Evolutionary conservation across 2,329 filamentous ascomycete genomes (phyloP).

Genomic region (Penicillium sp.): DNA sequence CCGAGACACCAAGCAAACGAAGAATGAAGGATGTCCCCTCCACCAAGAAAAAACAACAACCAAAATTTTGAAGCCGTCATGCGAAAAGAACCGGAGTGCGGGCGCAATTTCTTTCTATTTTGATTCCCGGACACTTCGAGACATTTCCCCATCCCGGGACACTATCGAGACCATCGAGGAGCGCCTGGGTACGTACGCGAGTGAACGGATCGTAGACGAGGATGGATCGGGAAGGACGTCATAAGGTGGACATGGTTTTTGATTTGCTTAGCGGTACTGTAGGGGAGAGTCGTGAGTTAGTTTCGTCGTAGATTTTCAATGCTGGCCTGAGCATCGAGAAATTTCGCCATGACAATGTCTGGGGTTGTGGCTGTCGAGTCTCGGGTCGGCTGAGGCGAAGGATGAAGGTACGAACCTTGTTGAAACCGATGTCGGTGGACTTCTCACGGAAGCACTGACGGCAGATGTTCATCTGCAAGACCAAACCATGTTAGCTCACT

Average conservation of each 20-base stretch:
- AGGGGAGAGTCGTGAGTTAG: constrained; percentile 15
- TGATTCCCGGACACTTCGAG: constrained; percentile 19
- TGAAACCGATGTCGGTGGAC: constrained; percentile 67
- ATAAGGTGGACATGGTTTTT: constrained; percentile 26
- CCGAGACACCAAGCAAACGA: constrained; percentile 20
- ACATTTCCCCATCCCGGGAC: constrained; percentile 24
- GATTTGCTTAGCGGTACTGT: constrained; percentile 39
- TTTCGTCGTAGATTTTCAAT: constrained; percentile 4
- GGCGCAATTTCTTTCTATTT: constrained; percentile 9
- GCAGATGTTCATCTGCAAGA: constrained; percentile 56
- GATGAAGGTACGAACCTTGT: constrained; percentile 57
- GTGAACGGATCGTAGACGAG: constrained; percentile 35
- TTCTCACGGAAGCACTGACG: constrained; percentile 71
- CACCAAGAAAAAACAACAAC: constrained; percentile 20
- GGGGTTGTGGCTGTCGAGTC: not conserved
- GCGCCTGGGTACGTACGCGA: constrained; percentile 29
- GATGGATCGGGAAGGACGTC: constrained; percentile 31
- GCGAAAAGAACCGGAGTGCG: constrained; percentile 18
- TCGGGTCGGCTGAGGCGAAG: not conserved
- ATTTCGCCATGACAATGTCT: not conserved
- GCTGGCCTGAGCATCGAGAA: not conserved
- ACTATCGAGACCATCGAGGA: constrained; percentile 19
- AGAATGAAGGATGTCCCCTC: constrained; percentile 16
- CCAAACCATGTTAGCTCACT: constrained; percentile 21
- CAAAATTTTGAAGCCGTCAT: constrained; percentile 23